Conservation (phyloP, 2,329 filamentous ascomycete genomes). For the Pseudocercospora vitis region DNA sequence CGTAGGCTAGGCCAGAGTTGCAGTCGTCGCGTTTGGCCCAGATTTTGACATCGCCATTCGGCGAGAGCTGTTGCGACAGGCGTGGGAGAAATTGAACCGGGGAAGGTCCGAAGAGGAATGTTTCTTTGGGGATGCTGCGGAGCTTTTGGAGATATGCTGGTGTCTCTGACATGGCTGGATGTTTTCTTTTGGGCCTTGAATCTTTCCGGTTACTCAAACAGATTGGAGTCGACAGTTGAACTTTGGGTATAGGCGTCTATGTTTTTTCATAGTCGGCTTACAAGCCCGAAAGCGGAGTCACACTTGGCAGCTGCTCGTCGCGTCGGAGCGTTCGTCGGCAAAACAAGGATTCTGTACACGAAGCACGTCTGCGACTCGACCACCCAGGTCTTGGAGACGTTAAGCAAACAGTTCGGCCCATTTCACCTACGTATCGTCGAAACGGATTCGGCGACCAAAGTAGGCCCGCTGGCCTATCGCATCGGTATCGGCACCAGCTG, state of each 20-base stretch:
- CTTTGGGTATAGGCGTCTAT: too few relatives aligned
- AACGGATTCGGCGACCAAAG: constrained; percentile 1
- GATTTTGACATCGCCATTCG: constrained; percentile 58
- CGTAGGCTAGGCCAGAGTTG: constrained; percentile 39
- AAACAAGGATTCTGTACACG: too few relatives aligned
- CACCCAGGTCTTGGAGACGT: too few relatives aligned
- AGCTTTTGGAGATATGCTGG: constrained; percentile 29
- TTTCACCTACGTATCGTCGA: too few relatives aligned
- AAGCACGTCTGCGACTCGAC: too few relatives aligned
- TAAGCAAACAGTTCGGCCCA: too few relatives aligned
- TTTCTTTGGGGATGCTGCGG: constrained; percentile 56
- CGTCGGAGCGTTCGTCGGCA: background rate
- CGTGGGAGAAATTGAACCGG: constrained; percentile 67
- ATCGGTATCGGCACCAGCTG: background rate
- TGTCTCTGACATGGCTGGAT: constrained; percentile 6
- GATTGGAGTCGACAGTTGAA: too few relatives aligned
- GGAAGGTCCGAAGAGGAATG: constrained; percentile 66
- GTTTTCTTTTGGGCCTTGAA: background rate
- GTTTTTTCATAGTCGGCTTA: background rate
- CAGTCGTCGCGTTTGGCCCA: constrained; percentile 73
- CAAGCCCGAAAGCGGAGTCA: too few relatives aligned
- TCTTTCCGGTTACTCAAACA: too few relatives aligned
- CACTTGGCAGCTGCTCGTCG: too few relatives aligned
- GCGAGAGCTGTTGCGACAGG: constrained; percentile 58
- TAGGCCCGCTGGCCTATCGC: constrained; percentile 10